Evolutionary conservation across 1,284 basidiomycete genomes (phyloP).

Genomic region (Phlebopus sp.): DNA sequence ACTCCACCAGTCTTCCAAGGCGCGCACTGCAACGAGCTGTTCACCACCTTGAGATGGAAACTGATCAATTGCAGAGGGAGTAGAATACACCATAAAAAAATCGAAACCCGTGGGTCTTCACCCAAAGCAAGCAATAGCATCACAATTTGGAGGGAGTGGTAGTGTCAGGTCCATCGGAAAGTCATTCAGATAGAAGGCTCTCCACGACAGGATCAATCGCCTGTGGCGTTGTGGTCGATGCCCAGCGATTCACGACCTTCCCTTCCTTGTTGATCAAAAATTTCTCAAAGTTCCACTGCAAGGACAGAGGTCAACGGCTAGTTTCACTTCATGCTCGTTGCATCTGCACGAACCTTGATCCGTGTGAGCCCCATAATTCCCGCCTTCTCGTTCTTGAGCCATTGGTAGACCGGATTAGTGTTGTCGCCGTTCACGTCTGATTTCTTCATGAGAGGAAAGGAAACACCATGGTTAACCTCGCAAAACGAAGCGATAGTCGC

Average conservation of each 20-base stretch:
- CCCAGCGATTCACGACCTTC: conserved; percentile 75
- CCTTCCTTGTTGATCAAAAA: conserved; percentile 71
- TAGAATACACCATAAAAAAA: neutral
- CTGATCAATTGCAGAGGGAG: neutral
- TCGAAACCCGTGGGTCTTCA: neutral
- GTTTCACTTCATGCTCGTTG: neutral
- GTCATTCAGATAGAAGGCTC: conserved; percentile 46
- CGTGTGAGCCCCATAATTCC: conserved; percentile 71
- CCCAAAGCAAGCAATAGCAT: conserved; percentile 3
- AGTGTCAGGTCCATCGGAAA: neutral
- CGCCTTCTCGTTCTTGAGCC: conserved; percentile 78
- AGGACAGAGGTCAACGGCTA: neutral
- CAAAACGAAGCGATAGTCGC: conserved; percentile 67
- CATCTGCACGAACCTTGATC: conserved; percentile 62
- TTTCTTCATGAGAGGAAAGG: conserved; percentile 84
- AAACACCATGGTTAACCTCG: conserved; percentile 75
- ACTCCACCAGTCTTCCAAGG: too few relatives aligned
- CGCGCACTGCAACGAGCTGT: too few relatives aligned
- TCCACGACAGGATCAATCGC: conserved; percentile 65
- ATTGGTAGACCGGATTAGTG: conserved; percentile 81
- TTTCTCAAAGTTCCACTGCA: conserved; percentile 81
- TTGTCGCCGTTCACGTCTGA: conserved; percentile 88
- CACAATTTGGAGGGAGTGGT: neutral
- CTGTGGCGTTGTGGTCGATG: conserved; percentile 73
- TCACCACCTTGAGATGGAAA: neutral